Conservation (phyloP, 208 protist genomes). For the Borovskyia barvae region DNA sequence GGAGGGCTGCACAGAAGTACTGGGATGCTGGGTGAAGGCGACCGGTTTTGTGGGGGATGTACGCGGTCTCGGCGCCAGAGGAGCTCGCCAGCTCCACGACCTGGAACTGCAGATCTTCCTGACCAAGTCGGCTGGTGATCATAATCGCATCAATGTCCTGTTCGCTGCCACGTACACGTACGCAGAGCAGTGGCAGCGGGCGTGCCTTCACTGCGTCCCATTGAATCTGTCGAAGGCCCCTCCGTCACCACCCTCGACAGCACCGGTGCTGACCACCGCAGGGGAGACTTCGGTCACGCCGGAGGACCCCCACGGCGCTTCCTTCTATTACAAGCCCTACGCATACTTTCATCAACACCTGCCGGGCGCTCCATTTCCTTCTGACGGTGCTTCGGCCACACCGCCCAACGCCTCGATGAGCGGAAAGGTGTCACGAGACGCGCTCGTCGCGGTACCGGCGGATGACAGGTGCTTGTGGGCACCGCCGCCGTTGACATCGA, state of each 20-base stretch:
- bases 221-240: constrained; percentile 12
- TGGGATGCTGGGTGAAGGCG: constrained; percentile 44
- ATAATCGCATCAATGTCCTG: constrained; percentile 57
- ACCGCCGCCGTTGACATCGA: constrained; percentile 17
- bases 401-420: too few relatives aligned
- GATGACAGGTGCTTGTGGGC: constrained; percentile 29
- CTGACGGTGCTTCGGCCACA: too few relatives aligned
- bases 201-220: constrained; percentile 31
- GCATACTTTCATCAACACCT: too few relatives aligned
- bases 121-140: constrained; percentile 68
- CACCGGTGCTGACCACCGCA: not conserved
- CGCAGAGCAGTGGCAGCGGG: constrained; percentile 53
- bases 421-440: too few relatives aligned
- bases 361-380: too few relatives aligned
- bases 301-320: not conserved
- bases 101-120: constrained; percentile 67
- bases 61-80: constrained; percentile 7
- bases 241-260: not conserved
- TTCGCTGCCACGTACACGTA: constrained; percentile 59
- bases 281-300: too few relatives aligned
- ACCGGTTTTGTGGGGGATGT: constrained; percentile 42
- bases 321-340: constrained; percentile 24
- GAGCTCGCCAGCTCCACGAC: constrained; percentile 26
- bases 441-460: not conserved
- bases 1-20: constrained; percentile 40